These are phyloP conservation scores for Periglandula ipomoeae DNA, from an alignment of 2,329 filamentous ascomycete species.

Conservation along the genomic window DNA sequence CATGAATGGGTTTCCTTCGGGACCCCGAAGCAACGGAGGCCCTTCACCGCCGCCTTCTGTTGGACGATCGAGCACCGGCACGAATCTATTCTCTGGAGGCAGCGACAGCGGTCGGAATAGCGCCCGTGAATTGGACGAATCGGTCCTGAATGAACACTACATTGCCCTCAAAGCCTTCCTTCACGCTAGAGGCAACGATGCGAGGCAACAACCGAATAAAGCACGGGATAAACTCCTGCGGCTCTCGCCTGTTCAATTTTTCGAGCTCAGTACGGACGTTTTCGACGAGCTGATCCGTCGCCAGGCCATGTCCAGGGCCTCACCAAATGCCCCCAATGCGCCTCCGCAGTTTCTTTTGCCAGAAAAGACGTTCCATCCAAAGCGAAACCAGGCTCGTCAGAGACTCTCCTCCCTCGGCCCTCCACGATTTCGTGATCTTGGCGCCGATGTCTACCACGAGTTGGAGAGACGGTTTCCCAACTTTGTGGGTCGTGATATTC, in stretches of 20 bases:
- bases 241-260: slow-evolving; percentile 85
- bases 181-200: slow-evolving; percentile 66
- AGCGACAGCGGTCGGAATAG: slow-evolving; percentile 56
- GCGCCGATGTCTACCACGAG: slow-evolving; percentile 93
- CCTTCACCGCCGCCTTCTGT: slow-evolving; percentile 86
- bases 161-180: slow-evolving; percentile 68
- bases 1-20: slow-evolving; percentile 52
- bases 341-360: slow-evolving; percentile 70
- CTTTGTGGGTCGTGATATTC: slow-evolving; percentile 62
- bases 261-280: slow-evolving; percentile 95
- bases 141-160: slow-evolving; percentile 71
- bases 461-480: slow-evolving; percentile 81
- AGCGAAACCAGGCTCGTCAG: slow-evolving; percentile 94
- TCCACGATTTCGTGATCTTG: slow-evolving; percentile 80
- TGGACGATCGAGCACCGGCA: slow-evolving; percentile 75
- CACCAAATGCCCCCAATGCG: slow-evolving; percentile 41
- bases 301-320: slow-evolving; percentile 54
- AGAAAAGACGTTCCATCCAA: slow-evolving; percentile 87
- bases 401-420: slow-evolving; percentile 85
- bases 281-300: slow-evolving; percentile 89
- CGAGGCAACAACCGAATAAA: slow-evolving; percentile 69
- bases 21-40: slow-evolving; percentile 47
- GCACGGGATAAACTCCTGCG: slow-evolving; percentile 90
- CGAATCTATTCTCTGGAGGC: slow-evolving; percentile 56
- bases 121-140: slow-evolving; percentile 51